Evolutionary conservation across 768 basidiomycete genomes (phyloP).

Genomic region (Thelephora aurantiotincta): DNA sequence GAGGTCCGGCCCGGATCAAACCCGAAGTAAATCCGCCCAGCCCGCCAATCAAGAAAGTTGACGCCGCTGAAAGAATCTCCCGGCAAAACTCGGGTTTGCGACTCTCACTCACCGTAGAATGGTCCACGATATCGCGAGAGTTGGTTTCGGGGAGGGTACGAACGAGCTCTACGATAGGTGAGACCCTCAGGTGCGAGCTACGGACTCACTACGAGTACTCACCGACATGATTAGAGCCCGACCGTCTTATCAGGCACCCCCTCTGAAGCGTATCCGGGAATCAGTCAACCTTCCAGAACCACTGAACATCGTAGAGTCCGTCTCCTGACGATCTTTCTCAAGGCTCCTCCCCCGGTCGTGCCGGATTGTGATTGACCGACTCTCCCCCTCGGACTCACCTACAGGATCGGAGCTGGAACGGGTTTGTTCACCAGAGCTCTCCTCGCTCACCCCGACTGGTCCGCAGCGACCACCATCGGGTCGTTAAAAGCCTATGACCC

Average conservation of each 20-base stretch:
- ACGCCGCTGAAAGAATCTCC: too few relatives aligned
- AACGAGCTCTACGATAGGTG: conserved; percentile 74
- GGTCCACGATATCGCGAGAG: conserved; percentile 54
- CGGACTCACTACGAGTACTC: background rate
- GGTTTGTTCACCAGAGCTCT: conserved; percentile 83
- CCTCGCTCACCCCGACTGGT: conserved; percentile 46
- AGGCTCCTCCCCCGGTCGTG: background rate
- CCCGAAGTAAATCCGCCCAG: too few relatives aligned
- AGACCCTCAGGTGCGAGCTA: too few relatives aligned
- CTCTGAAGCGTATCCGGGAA: conserved; percentile 45
- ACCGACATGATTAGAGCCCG: conserved; percentile 41
- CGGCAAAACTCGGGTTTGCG: too few relatives aligned
- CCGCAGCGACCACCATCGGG: conserved; percentile 24
- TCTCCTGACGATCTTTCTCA: conserved; percentile 1
- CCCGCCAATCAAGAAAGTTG: too few relatives aligned
- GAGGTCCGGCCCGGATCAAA: too few relatives aligned
- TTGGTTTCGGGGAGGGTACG: conserved; percentile 67
- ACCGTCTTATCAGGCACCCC: conserved; percentile 64
- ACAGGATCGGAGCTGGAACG: conserved; percentile 71
- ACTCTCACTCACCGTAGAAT: too few relatives aligned
- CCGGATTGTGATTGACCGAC: conserved; percentile 1
- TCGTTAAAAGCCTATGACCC: conserved; percentile 68
- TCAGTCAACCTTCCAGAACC: conserved; percentile 23
- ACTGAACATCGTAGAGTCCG: conserved; percentile 61
- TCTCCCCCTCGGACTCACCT: conserved; percentile 6